Base-by-base conservation (phyloP, 106 monocot species). In the Acanthochlamys bracteata region DNA sequence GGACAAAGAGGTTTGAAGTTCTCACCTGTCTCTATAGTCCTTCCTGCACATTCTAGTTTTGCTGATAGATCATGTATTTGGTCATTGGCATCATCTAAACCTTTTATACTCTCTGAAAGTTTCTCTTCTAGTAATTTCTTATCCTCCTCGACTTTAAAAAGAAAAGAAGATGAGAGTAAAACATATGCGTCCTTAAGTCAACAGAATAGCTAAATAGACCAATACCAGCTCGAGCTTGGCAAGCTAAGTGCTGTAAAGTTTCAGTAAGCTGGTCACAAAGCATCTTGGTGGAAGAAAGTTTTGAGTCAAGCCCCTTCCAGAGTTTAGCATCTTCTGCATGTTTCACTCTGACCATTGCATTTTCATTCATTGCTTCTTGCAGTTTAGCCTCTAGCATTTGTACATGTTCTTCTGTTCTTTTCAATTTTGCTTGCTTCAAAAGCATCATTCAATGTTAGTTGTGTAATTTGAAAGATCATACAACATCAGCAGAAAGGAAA, bases 231-330 rank as follows among this genome's bases (percentile, higher is more conserved):
- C 56, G 77, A 79, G 78, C 83, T 62, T 83, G 85, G 60, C 76
- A 43, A 72, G 85, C 79, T 60, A 92, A 54, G 25, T 74, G 74
- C 47, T 92, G 80, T 8, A 92, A 66, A 56, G 92, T 88, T 69
- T 98, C 98, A 59, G 75, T 81, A 67, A 98, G 73, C 53, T 89
- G 88, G 69, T 98, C 85, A 64, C 85, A 92, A 20, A 92, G 63
- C 11, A 76, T 74, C 74, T 89, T 91, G 24, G 98, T 92, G 42
- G 85, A 88, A 76, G 76, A 81, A 11, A 92, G 55, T 71, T 98
- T 98, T 46, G 85, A 81, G 69, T 98, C 92, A 73, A 98, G 65
- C 49, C 79, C 88, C 68, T 75, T 79, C 98, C 91, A 98, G 10
- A 83, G 81, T 73, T 92, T 98, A 56, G 66, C 27, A 74, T 92